These are phyloP conservation scores for Cyberlindnera suaveolens DNA, from an alignment of 805 yeast genomes.

Conservation along the genomic window DNA sequence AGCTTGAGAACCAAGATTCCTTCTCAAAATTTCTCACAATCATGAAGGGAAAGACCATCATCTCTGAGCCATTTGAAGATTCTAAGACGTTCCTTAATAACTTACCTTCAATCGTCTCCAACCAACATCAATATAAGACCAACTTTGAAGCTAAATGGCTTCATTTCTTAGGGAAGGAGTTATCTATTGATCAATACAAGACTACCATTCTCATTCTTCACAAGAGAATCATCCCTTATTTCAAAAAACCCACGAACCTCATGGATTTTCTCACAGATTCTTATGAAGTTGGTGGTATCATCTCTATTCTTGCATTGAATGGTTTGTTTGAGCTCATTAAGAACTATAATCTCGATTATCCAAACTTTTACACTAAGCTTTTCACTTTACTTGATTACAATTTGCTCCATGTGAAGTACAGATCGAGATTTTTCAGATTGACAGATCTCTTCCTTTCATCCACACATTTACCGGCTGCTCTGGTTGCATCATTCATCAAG, in stretches of 20 bases:
- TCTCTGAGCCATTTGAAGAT: constrained; percentile 28
- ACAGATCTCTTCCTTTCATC: constrained; percentile 82
- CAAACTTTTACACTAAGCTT: constrained; percentile 78
- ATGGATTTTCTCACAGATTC: constrained; percentile 95
- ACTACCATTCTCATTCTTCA: constrained; percentile 65
- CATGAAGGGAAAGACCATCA: constrained; percentile 29
- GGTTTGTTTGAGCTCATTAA: constrained; percentile 85
- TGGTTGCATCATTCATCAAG: constrained; percentile 88
- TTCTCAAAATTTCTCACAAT: constrained; percentile 34
- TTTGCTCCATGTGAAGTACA: constrained; percentile 68
- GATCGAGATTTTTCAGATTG: constrained; percentile 83
- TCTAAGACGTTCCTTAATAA: constrained; percentile 33
- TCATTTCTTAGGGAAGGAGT: constrained; percentile 40
- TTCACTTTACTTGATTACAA: constrained; percentile 75
- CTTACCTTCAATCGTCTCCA: constrained; percentile 40
- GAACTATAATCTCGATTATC: constrained; percentile 80
- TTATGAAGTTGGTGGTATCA: constrained; percentile 54
- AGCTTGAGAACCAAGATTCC: constrained; percentile 8
- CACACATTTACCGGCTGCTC: constrained; percentile 75
- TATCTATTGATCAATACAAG: constrained; percentile 55
- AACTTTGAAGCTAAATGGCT: constrained; percentile 71
- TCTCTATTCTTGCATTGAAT: constrained; percentile 76
- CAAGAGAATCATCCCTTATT: constrained; percentile 75
- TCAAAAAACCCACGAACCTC: constrained; percentile 70
- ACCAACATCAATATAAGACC: constrained; percentile 44